Evolutionary conservation across 2,329 filamentous ascomycete genomes (phyloP), one percentile per base, ranked within the genome.

Genomic region (Beauveria sp.): DNA sequence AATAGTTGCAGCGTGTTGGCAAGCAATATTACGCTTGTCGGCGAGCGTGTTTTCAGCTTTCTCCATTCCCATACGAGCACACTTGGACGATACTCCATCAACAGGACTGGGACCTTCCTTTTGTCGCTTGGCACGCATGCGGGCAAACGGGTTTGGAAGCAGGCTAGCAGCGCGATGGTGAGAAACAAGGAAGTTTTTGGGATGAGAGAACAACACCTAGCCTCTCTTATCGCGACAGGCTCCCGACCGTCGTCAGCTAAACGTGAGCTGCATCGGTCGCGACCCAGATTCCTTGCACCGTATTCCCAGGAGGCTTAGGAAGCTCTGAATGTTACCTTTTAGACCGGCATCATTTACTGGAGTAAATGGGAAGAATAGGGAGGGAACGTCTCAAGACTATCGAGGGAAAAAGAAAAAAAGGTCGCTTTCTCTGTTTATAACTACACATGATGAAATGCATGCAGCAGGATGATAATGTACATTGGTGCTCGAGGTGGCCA

Each of bases 381-480:
- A n/a, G 34, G 20, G 12, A 26, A 37, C 2, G 14, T 37, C 34
- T 37, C 34, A 37, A 37, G 34, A 37, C 34, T 16, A 37, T 37
- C 34, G 14, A 37, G 5, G 34, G 52, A 53, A 59, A 59, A 26
- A 52, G 26, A 34, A 44, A 53, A 47, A 46, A 12, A 30, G 30
- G 26, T 43, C 56, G 56, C 56, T 59, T 50, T 59, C 56, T 59
- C 37, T 59, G 26, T 24, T 41, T 53, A 53, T 26, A 53, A 59
- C 56, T 59, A 59, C 56, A 59, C 7, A 37, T 5, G 22, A 41
- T 59, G 56, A 8, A 10, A 46, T 59, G 56, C 37, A 59, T 24
- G 46, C 34, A 59, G 55, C 44, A 41, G 37, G 34, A 34, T 46
- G 57, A 47, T 59, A 55, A 54, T 60, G 18, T 60, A 60, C 50